Conservation (phyloP, 1,284 basidiomycete genomes). For the Cryptococcus depauperatus region DNA sequence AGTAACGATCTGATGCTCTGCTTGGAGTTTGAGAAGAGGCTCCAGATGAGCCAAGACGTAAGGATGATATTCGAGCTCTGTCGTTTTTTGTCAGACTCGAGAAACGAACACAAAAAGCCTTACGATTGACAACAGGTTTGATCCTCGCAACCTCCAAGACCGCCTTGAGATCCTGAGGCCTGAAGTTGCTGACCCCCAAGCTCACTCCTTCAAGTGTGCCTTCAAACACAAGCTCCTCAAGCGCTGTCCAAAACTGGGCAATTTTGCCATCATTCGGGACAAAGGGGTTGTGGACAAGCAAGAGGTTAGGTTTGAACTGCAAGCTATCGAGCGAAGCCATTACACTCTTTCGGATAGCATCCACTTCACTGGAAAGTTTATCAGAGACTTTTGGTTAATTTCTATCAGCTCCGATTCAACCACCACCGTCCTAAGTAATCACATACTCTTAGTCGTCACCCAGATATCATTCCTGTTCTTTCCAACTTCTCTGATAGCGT, state of each 20-base stretch:
- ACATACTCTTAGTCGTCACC: slow-evolving; percentile 50
- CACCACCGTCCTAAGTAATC: not conserved
- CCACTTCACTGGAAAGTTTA: not conserved
- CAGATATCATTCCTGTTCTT: slow-evolving; percentile 47
- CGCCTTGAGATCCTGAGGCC: slow-evolving; percentile 32
- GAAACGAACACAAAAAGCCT: slow-evolving; percentile 24
- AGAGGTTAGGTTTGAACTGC: slow-evolving; percentile 15
- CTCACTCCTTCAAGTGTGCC: slow-evolving; percentile 54
- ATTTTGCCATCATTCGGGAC: slow-evolving; percentile 14
- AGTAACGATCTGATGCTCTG: slow-evolving; percentile 56
- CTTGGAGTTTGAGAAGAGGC: slow-evolving; percentile 53
- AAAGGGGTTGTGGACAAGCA: slow-evolving; percentile 25
- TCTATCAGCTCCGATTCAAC: not conserved
- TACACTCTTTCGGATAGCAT: slow-evolving; percentile 8
- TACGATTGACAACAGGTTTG: slow-evolving; percentile 61
- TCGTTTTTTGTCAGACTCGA: slow-evolving; percentile 16
- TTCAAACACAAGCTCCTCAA: slow-evolving; percentile 38
- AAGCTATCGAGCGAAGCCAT: slow-evolving; percentile 13
- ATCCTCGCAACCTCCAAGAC: slow-evolving; percentile 48
- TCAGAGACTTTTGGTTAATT: not conserved
- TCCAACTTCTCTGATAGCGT: slow-evolving; percentile 44
- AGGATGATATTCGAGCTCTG: slow-evolving; percentile 65
- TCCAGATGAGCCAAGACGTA: slow-evolving; percentile 58
- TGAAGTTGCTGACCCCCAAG: slow-evolving; percentile 41
- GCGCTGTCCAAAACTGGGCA: slow-evolving; percentile 17